Evolutionary conservation across 73 alveolate species (phyloP).

Genomic region (Stentor roeselii): DNA sequence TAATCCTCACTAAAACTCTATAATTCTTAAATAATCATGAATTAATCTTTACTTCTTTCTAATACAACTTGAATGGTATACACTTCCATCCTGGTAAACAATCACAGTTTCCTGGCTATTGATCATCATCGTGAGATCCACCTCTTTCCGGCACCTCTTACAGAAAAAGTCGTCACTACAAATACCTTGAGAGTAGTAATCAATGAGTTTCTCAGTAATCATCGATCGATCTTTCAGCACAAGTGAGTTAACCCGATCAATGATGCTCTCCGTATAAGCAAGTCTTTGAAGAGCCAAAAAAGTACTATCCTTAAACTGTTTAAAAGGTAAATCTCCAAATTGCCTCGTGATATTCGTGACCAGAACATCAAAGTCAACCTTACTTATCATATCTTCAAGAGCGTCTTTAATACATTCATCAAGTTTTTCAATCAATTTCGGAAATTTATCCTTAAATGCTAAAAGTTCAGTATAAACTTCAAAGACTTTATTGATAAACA

Average conservation of each 20-base stretch:
- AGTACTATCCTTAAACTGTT: background rate
- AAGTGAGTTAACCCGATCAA: background rate
- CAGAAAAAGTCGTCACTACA: background rate
- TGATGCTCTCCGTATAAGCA: background rate
- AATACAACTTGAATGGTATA: too few species aligned
- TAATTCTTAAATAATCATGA: too few species aligned
- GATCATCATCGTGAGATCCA: background rate
- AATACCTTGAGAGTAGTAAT: background rate
- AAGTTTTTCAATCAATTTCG: background rate
- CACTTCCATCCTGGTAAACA: background rate
- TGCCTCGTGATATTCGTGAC: background rate
- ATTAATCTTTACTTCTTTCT: too few species aligned
- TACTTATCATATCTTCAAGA: background rate
- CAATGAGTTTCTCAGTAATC: background rate
- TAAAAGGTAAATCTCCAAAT: background rate
- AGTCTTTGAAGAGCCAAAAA: background rate
- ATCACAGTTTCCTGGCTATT: background rate
- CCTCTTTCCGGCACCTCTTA: background rate
- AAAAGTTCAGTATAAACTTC: background rate
- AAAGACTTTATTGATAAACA: background rate
- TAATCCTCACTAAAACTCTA: too few species aligned
- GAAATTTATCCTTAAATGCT: background rate
- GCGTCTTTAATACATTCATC: background rate
- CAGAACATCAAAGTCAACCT: conserved; percentile 8
- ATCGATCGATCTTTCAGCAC: background rate